Evolutionary conservation across 805 yeast species (phyloP), one percentile per base, ranked within the genome.

Genomic region (Kurtzmaniella fragi): DNA sequence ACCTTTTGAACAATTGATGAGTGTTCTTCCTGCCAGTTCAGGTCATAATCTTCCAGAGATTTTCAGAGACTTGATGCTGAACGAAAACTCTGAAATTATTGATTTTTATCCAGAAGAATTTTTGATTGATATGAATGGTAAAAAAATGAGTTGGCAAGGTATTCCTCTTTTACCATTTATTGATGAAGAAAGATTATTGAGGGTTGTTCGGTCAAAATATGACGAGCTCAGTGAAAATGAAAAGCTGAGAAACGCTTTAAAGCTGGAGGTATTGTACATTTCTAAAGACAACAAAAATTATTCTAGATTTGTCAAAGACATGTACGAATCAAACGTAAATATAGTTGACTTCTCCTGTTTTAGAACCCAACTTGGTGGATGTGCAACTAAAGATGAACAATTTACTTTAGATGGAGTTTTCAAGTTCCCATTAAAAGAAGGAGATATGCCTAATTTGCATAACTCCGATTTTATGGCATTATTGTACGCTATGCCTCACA

Each of bases 131-230:
- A 88, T 90, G 96, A 89, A 90, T 56, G 98, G 98, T 23, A 86
- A 87, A 49, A 88, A 85, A 48, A 84, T 84, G 87, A 72, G 91
- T 37, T 90, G 98, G 98, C 95, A 88, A 57, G 97, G 95, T 39
- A 84, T 90, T 52, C 90, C 95, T 1, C 62, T 90, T 31, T 64
- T 90, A 40, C 97, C 98, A 0, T 90, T 90, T 49, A 91, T 90
- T 49, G 96, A 90, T 52, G 95, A 87, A 51, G 60, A 60, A n/a
- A 67, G 95, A 49, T 67, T 90, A 32, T 59, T 90, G 38, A 64
- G 69, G 13, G 81, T 79, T 3, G 95, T 89, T 2, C 70, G 76
- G 38, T 75, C 62, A 1, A 78, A 82, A 44, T 90, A 90, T 54
- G 63, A 71, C 2, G 59, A 66, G 29, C 66, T 90, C 34, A 73